phyloP scores from a whole-genome alignment of 495 filamentous ascomycete genomes.

The Talaromyces liani region DNA sequence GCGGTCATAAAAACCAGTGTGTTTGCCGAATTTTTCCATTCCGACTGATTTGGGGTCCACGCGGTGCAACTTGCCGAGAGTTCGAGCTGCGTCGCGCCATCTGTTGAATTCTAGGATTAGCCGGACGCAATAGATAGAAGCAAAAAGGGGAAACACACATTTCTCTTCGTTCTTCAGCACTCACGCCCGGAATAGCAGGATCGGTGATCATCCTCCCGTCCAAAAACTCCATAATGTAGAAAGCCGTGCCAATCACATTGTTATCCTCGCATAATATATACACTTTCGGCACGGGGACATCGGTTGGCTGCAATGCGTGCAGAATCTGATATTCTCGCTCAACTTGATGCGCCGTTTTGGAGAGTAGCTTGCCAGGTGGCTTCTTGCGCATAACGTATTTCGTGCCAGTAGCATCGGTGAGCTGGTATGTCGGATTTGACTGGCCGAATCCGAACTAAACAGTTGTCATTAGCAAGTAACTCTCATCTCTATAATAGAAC shows the following conservation, averaged over 20 bases:
- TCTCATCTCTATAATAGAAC: not conserved
- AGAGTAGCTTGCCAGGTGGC: conserved; percentile 83
- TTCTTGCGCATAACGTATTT: conserved; percentile 91
- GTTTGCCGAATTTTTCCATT: conserved; percentile 64
- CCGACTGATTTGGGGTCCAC: conserved; percentile 59
- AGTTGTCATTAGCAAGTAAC: conserved; percentile 3
- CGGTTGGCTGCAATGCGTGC: conserved; percentile 66
- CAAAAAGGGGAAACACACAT: not conserved
- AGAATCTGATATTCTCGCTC: conserved; percentile 93
- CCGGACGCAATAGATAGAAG: not conserved
- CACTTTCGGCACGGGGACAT: conserved; percentile 80
- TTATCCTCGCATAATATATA: conserved; percentile 81
- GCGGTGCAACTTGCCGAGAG: conserved; percentile 79
- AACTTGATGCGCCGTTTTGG: conserved; percentile 89
- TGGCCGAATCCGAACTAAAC: conserved; percentile 89
- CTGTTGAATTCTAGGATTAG: conserved; percentile 20
- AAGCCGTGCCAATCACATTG: conserved; percentile 74
- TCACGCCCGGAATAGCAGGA: conserved; percentile 69
- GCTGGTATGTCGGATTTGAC: conserved; percentile 92
- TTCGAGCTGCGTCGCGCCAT: conserved; percentile 78
- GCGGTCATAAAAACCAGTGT: conserved; percentile 73
- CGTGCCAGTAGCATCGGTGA: conserved; percentile 58
- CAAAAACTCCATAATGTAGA: conserved; percentile 95
- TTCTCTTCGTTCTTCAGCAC: conserved; percentile 53
- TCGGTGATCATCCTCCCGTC: conserved; percentile 90